These are phyloP conservation scores for Pleurotus ostreatus DNA, from an alignment of 768 basidiomycete genomes.

Conservation along the genomic window DNA sequence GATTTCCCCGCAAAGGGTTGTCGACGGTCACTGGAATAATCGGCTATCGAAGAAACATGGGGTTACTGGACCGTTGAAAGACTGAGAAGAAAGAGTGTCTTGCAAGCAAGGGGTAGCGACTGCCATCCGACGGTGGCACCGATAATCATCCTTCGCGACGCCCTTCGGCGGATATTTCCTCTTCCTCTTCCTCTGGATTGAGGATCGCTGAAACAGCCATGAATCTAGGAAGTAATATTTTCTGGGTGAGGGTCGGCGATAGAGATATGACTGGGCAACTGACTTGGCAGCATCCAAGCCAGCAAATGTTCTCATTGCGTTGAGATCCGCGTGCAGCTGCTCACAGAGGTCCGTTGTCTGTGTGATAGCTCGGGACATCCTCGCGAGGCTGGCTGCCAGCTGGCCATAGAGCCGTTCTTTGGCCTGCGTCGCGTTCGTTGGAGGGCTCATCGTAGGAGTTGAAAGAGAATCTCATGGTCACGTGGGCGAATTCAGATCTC, in stretches of 20 bases:
- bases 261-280: conserved; percentile 17
- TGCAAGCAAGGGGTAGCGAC: no score
- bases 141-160: conserved; percentile 1
- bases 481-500: conserved; percentile 12
- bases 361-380: conserved; percentile 63
- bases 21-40: not conserved
- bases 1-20: not conserved
- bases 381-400: conserved; percentile 61
- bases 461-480: not conserved
- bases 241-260: not conserved
- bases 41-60: no score
- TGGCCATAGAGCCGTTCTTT: conserved; percentile 82
- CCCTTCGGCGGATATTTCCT: not conserved
- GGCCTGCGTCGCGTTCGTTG: conserved; percentile 65
- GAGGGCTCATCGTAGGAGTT: conserved; percentile 12
- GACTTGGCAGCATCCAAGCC: conserved; percentile 82
- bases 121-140: not conserved
- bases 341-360: conserved; percentile 78
- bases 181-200: conserved; percentile 23
- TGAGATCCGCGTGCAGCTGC: conserved; percentile 68
- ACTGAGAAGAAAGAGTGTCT: no score
- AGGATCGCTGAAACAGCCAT: conserved; percentile 47
- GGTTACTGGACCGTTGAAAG: no score
- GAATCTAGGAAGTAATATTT: conserved; percentile 29
- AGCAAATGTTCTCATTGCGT: conserved; percentile 76